Base-by-base conservation (phyloP, 2,329 filamentous ascomycete species). In the Dactylellina haptotyla region DNA sequence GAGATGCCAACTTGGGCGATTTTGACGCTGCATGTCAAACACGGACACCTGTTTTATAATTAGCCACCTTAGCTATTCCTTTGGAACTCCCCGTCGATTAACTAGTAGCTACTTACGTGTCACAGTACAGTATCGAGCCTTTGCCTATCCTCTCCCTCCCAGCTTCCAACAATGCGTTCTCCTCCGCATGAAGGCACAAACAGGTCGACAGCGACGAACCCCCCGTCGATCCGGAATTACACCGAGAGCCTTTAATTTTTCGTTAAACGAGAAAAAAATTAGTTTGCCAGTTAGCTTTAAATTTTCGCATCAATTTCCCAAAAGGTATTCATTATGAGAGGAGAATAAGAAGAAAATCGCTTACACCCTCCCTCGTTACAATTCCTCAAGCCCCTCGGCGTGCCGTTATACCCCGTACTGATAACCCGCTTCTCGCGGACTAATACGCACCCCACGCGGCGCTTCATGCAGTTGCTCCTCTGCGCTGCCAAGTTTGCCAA, bases 401-500 rank as follows among this genome's bases (percentile, higher is more conserved):
- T 98, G 75, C 95, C 95, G 81, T 99, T 99, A 83, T 99, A 99
- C 18, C 95, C 95, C 0, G 95, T 99, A 79, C 90, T 92, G 77
- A 98, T 91, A 75, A 99, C 95, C 77, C 93, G 87, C 78, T 89
- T 89, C 79, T 93, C 89, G 75, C 90, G 86, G 32, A 98, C 93
- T 8, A 99, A 85, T 4, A 98, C 95, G 82, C 93, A 97, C 5
- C 95, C 95, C 1, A 99, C 95, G 76, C 94, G 88, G 28, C 95
- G 87, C 83, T 98, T 97, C 95, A 99, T 99, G 84, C 95, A 99
- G 81, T 99, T 99, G 79, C 89, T 92, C 76, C 95, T 87, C 77
- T 92, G 90, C 0, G 94, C 91, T 5, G 95, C 95, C 51, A 99
- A 87, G 32, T 91, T 92, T 3, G 95, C 93, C n/a, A 99, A 85